A percentile compares a stretch with the other conserved stretches of the same genome.
phyloP scores from a whole-genome alignment of 2,329 filamentous ascomycete genomes.

The Tolypocladium endophyticum region DNA sequence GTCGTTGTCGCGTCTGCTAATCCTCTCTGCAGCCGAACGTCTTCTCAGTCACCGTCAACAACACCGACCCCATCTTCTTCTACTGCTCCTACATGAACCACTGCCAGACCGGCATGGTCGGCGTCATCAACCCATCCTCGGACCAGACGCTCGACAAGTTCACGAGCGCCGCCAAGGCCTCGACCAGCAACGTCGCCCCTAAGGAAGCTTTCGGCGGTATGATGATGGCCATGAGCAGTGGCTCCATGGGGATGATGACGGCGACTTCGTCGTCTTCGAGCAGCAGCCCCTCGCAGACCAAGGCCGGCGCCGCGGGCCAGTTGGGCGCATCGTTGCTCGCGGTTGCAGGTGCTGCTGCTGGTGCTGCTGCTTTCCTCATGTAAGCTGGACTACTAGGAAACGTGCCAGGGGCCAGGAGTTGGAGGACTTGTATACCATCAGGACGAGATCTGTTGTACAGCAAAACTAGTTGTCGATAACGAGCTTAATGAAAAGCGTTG shows the following conservation, averaged over 20 bases:
- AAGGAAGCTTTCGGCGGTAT: slow-evolving; percentile 6
- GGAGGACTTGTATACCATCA: neutral
- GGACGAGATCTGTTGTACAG: neutral
- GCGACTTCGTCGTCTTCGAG: neutral
- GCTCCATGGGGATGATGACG: neutral
- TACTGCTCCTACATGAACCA: slow-evolving; percentile 17
- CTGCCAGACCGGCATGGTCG: slow-evolving; percentile 20
- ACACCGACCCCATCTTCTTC: slow-evolving; percentile 18
- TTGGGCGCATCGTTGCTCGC: neutral
- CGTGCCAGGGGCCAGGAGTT: neutral
- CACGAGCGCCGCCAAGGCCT: slow-evolving; percentile 4
- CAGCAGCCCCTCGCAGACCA: neutral
- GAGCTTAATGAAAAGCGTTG: neutral
- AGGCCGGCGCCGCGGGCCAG: neutral
- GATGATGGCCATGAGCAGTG: neutral
- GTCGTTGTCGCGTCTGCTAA: neutral
- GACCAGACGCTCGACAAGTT: slow-evolving; percentile 10
- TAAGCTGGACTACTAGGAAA: neutral
- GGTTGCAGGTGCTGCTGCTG: neutral
- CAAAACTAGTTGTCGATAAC: neutral
- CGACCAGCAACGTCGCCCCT: slow-evolving; percentile 5
- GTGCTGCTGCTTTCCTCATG: neutral
- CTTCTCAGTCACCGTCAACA: slow-evolving; percentile 15
- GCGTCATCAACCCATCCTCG: slow-evolving; percentile 15
- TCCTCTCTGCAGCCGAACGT: slow-evolving; percentile 4